These are phyloP conservation scores for Colletotrichum cordylinicola DNA, from an alignment of 2,329 filamentous ascomycete genomes.

Conservation along the genomic window DNA sequence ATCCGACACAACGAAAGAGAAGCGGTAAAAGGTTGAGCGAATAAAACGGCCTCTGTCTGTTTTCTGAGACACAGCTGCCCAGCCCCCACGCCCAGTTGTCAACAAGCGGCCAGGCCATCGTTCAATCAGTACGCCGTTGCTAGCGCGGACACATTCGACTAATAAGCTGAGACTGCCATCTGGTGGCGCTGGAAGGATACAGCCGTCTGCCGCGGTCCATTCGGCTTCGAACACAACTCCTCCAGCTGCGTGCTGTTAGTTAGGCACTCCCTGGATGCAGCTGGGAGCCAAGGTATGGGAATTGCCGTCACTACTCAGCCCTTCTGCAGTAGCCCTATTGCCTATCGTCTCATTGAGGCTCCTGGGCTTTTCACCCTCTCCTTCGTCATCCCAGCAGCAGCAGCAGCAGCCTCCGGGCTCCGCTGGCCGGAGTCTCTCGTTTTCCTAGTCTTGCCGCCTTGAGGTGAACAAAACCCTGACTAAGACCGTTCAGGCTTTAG, in stretches of 20 bases:
- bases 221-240: slow-evolving; percentile 11
- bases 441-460: not conserved
- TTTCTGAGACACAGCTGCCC: slow-evolving; percentile 18
- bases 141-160: slow-evolving; percentile 2
- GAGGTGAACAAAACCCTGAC: not conserved
- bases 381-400: not conserved
- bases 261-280: not conserved
- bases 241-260: not conserved
- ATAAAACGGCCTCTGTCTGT: not conserved
- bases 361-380: not conserved
- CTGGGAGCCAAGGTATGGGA: slow-evolving; percentile 1
- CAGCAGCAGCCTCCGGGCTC: not conserved
- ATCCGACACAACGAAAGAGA: not conserved
- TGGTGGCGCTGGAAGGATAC: slow-evolving; percentile 19
- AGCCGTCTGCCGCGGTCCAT: slow-evolving; percentile 19
- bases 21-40: slow-evolving; percentile 7
- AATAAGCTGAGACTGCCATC: slow-evolving; percentile 11
- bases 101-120: slow-evolving; percentile 3
- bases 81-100: slow-evolving; percentile 13
- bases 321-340: not conserved
- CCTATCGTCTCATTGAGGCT: not conserved
- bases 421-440: not conserved
- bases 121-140: not conserved
- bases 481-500: not conserved
- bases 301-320: not conserved